Base-by-base conservation (phyloP, 202 grass and related monocot species). In the Eragrostis tef region DNA sequence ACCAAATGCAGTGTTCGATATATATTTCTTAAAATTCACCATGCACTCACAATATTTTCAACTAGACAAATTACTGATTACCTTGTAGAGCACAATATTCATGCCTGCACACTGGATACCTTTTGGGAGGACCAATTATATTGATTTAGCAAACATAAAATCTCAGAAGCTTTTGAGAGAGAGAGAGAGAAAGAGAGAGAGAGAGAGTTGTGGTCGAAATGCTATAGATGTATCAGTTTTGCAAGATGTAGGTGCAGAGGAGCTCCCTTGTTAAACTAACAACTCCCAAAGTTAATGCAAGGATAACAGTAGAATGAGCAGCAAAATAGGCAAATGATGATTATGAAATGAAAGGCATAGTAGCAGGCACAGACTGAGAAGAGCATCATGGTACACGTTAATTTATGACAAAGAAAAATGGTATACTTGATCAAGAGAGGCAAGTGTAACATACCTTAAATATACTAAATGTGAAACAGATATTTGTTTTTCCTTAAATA, bases 401-500 rank as follows among this genome's bases (percentile, higher is more conserved):
- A 60, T 31, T 44, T 59, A 74, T 42, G 22, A 51, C 9, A 41
- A 67, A 71, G 36, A 43, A 21, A 43, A 10, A 66, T 20, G 45
- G 41, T 42, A 65, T 45, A 20, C 2, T 80, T 31, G 10, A 80
- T 7, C 42, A 80, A 67, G 39, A 60, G 60, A 57, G 31, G 19
- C 29, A 84, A 62, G 48, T 2, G 3, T 41, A 46, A 19, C n/a
- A 67, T 83, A 90, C 91, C 91, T 86, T 43, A 86, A 5, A 64
- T 83, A 88, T 59, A 75, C 82, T 9, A 88, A 82, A 77, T 83
- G 66, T 19, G 82, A 85, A 69, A 86, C 82, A 83, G 82, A 90
- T 63, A 86, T 87, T 52, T 89, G 85, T 67, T 75, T 78, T 50
- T 71, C 82, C 64, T 42, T 86, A 22, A 93, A 34, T 34, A 34